A percentile compares a stretch with the other conserved stretches of the same genome.
phyloP scores from a whole-genome alignment of 768 basidiomycete species.

The Rhizopogon vesiculosus region DNA sequence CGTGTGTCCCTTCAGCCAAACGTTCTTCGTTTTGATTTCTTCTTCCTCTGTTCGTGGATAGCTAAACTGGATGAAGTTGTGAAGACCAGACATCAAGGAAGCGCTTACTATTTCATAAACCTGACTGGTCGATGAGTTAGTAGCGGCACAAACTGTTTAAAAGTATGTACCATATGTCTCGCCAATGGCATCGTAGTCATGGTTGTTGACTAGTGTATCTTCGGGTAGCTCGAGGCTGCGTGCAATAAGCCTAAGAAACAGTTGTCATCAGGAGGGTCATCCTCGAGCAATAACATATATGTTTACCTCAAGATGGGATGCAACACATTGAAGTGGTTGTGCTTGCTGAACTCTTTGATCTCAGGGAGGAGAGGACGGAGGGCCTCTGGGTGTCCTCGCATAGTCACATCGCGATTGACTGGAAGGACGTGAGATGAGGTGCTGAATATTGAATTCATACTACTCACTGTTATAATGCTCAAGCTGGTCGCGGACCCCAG shows the following conservation, averaged over 20 bases:
- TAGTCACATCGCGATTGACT: slow-evolving; percentile 50
- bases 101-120: slow-evolving; percentile 61
- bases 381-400: slow-evolving; percentile 43
- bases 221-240: slow-evolving; percentile 51
- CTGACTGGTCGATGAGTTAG: slow-evolving; percentile 34
- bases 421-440: background rate
- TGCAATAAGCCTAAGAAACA: slow-evolving; percentile 37
- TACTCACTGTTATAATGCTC: slow-evolving; percentile 59
- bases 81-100: background rate
- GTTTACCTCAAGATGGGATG: slow-evolving; percentile 41
- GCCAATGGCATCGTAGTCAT: slow-evolving; percentile 36
- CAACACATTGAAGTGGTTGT: slow-evolving; percentile 50
- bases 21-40: slow-evolving; percentile 44
- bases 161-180: slow-evolving; percentile 36
- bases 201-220: slow-evolving; percentile 44
- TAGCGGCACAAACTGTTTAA: background rate
- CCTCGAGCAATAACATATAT: background rate
- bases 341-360: slow-evolving; percentile 42
- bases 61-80: slow-evolving; percentile 21
- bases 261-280: background rate
- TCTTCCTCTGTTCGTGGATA: slow-evolving; percentile 48
- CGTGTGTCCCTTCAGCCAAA: slow-evolving; percentile 60
- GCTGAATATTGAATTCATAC: background rate
- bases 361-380: slow-evolving; percentile 50
- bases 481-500: slow-evolving; percentile 58